Base-by-base conservation (phyloP, 805 yeast genomes). In the Metschnikowia henanensis region DNA sequence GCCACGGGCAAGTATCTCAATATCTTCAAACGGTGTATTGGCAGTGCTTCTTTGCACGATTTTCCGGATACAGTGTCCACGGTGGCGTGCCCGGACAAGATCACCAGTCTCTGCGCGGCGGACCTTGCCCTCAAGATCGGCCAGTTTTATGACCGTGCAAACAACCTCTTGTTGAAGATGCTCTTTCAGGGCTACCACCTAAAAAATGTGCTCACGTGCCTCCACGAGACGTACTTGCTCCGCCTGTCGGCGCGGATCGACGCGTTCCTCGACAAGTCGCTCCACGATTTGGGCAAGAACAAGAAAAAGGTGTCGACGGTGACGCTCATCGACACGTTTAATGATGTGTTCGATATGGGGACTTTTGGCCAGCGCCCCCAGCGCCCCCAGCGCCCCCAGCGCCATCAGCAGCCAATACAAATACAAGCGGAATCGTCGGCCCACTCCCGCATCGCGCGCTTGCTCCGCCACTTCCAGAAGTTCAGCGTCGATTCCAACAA, bases 1-100 rank as follows among this genome's bases (percentile, higher is more conserved):
- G 69, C 81, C 39, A 87, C 97, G 0, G 99, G 99, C 1, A 91
- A 89, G 62, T 83, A 83, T 53, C 66, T 90, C 43, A 87, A 88
- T 55, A 83, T 92, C 3, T 71, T 86, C 34, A 75, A 79, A 43
- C 80, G 75, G 44, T 81, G 87, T 55, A 62, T 66, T 9, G 84
- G 83, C 0, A 65, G 78, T 3, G 66, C 69, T n/a, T 58, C 63
- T 39, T 59, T 68, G 25, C 58, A 58, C 5, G 43, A 37, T 18
- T 53, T 66, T 17, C 54, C 61, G 17, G 71, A 66, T 35, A 29
- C 36, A 5, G 46, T 67, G 1, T 35, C 45, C 13, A 29, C 37
- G 7, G 37, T 30, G 20, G 18, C 41, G 8, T 29, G 43, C 6
- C 47, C 54, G 10, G 47, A 45, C 4, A 62, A 64, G 1, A 66